Base-by-base conservation (phyloP, 75 land plant species). In the Sequoiadendron giganteum region DNA sequence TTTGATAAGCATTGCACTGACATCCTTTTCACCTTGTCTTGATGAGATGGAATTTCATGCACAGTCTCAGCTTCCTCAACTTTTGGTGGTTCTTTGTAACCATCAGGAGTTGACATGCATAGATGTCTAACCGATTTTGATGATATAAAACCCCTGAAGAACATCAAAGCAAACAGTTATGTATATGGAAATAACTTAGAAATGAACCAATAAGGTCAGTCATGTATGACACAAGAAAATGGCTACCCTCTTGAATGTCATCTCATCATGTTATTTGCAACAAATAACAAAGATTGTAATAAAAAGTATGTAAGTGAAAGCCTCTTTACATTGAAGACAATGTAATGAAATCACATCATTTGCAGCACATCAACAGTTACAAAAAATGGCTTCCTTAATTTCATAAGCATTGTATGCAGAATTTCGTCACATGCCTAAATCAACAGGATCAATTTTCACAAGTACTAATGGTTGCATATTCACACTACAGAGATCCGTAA, bases 61-160 rank as follows among this genome's bases (percentile, higher is more conserved):
- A 93, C 92, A 38, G 94, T 93, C 85, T 95, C 96, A 56, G 96
- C 96, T 88, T 95, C 96, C 80, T 94, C 93, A 52, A 91, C 92
- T 30, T 43, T 82, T 42, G 84, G 84, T 25, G 84, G 15, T 82
- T 82, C 45, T 82, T 47, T 25, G 30, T 82, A 32, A 43, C 49
- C 49, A n/a, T 82, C 52, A 47, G 52, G n/a, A 43, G 32, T 28
- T 42, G 84, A 43, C 21, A 52, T 82, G 30, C 32, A 82, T 47
- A 82, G 49, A 47, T 82, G 84, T 21, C 84, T 45, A 82, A 82
- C 13, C 28, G 84, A 47, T 28, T 45, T 82, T 40, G 84, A 82
- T 45, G 84, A 82, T 47, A 45, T 32, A 47, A 82, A 82, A 25
- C 84, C 84, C 84, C 84, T 82, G 54, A 82, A n/a, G 49, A 82